Evolutionary conservation across 306 rosid genomes (phyloP).

Genomic region (Quercus suber): DNA sequence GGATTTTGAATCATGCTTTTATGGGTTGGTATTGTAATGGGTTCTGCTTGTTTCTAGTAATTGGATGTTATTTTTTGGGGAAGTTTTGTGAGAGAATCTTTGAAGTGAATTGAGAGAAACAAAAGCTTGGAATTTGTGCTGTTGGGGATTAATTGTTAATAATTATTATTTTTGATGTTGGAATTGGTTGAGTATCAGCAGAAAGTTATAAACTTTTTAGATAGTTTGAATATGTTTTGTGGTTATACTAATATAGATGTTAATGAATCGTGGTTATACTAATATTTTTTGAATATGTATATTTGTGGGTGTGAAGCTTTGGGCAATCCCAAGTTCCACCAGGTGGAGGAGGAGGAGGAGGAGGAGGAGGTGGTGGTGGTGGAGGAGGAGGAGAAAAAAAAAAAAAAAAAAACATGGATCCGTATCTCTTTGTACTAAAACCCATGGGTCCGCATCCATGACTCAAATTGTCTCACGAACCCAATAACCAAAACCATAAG

Average conservation of each 20-base stretch:
- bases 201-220: neutral
- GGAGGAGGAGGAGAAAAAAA: neutral
- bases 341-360: conserved; percentile 39
- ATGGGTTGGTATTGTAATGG: neutral
- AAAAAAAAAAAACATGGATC: too few relatives aligned
- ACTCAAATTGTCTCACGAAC: too few relatives aligned
- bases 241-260: neutral
- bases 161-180: neutral
- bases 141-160: neutral
- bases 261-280: neutral
- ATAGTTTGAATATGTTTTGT: neutral
- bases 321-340: conserved; percentile 62
- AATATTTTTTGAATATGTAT: conserved; percentile 19
- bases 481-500: too few relatives aligned
- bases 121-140: neutral
- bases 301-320: conserved; percentile 42
- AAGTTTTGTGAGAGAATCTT: neutral
- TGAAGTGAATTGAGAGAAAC: neutral
- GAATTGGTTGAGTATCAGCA: neutral
- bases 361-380: neutral
- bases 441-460: too few relatives aligned
- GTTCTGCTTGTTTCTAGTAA: neutral
- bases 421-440: too few relatives aligned
- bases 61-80: neutral
- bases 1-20: neutral